Percentiles rank a stretch among this genome's conserved stretches.
phyloP scores from a whole-genome alignment of 2,329 filamentous ascomycete genomes.

The Alternaria postmessia region DNA sequence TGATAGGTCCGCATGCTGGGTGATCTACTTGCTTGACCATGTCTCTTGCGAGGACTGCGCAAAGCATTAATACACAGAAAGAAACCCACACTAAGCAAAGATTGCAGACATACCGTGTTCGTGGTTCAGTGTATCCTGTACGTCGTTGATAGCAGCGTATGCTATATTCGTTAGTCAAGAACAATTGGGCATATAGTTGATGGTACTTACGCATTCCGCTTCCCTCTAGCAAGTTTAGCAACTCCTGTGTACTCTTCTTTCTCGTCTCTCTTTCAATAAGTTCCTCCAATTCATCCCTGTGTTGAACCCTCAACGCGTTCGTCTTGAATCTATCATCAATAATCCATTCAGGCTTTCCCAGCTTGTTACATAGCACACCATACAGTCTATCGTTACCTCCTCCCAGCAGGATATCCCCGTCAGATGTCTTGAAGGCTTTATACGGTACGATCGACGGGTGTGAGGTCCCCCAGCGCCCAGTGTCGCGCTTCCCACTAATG shows the following conservation, averaged over 20 bases:
- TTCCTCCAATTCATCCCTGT: conserved; percentile 79
- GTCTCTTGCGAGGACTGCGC: conserved; percentile 70
- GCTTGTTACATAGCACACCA: conserved; percentile 65
- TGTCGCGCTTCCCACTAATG: conserved; percentile 85
- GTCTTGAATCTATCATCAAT: conserved; percentile 64
- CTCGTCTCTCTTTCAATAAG: conserved; percentile 79
- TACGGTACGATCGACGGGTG: conserved; percentile 99
- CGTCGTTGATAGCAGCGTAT: conserved; percentile 93
- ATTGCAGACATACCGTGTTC: conserved; percentile 70
- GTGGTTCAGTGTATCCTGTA: conserved; percentile 83
- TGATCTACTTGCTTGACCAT: conserved; percentile 94
- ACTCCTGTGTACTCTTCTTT: conserved; percentile 83
- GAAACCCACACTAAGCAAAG: not conserved
- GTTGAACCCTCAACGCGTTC: conserved; percentile 67
- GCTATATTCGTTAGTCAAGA: conserved; percentile 49
- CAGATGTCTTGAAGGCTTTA: conserved; percentile 74
- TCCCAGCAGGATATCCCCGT: conserved; percentile 70
- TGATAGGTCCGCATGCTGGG: conserved; percentile 80
- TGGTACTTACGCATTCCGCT: conserved; percentile 73
- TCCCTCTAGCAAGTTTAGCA: conserved; percentile 87
- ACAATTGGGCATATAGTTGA: not conserved
- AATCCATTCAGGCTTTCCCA: conserved; percentile 67
- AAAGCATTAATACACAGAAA: conserved; percentile 9
- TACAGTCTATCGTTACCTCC: conserved; percentile 71
- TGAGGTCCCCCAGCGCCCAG: conserved; percentile 92